Conservation (phyloP, 768 basidiomycete genomes). For the Podaxis sp. region DNA sequence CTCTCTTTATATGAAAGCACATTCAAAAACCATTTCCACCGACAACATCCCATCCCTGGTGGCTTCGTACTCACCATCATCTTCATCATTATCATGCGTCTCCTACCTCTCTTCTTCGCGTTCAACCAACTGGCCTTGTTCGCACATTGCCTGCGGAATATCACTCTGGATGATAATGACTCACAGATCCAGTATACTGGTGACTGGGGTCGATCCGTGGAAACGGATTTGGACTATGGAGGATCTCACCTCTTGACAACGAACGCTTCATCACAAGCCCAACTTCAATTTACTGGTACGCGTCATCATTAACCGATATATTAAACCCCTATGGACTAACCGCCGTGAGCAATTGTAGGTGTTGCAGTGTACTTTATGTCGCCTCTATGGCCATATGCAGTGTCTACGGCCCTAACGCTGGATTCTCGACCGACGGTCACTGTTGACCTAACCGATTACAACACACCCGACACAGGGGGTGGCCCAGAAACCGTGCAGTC, state of each 20-base stretch:
- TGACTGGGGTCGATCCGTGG: conserved; percentile 7
- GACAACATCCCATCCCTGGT: neutral
- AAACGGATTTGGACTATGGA: conserved; percentile 6
- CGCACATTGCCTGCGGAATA: conserved; percentile 4
- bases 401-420: conserved; percentile 39
- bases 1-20: conserved; percentile 6
- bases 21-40: neutral
- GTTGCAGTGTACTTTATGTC: conserved; percentile 43
- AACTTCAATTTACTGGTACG: conserved; percentile 16
- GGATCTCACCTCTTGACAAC: conserved; percentile 9
- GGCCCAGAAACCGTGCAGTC: conserved; percentile 40
- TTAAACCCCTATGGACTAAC: neutral
- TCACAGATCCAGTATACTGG: conserved; percentile 10
- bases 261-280: conserved; percentile 11
- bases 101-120: neutral
- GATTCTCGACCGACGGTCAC: conserved; percentile 33
- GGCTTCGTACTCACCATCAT: neutral
- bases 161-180: conserved; percentile 16
- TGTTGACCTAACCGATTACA: conserved; percentile 40
- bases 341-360: conserved; percentile 26
- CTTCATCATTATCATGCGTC: neutral
- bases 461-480: conserved; percentile 25
- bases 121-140: neutral
- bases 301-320: neutral
- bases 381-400: conserved; percentile 46